These are phyloP conservation scores for Aspergillus sp. DNA, from an alignment of 2,329 filamentous ascomycete genomes.

Conservation along the genomic window DNA sequence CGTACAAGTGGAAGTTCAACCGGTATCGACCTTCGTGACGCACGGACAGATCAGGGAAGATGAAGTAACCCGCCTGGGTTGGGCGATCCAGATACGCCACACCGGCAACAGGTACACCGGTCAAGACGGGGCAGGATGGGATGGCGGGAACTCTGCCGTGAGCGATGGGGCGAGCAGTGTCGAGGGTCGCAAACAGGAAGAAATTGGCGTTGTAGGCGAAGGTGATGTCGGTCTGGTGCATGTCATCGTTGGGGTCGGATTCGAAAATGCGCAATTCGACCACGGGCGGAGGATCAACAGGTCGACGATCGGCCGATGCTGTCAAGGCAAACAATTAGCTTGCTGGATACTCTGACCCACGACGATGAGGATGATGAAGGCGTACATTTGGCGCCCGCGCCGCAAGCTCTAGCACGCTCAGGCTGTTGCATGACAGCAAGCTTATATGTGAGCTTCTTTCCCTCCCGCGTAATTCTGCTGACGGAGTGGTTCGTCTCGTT, in stretches of 20 bases:
- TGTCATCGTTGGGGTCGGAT: constrained; percentile 49
- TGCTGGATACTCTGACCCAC: background rate
- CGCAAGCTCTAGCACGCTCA: constrained; percentile 88
- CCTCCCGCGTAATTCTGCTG: constrained; percentile 64
- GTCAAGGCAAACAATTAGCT: constrained; percentile 1
- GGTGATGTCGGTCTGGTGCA: constrained; percentile 66
- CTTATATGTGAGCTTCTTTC: constrained; percentile 73
- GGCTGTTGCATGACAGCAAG: constrained; percentile 90
- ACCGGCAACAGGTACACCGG: constrained; percentile 88
- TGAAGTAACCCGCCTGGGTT: constrained; percentile 76
- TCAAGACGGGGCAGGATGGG: constrained; percentile 76
- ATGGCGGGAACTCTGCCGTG: constrained; percentile 68
- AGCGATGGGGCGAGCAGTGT: constrained; percentile 77
- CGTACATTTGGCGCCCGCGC: constrained; percentile 91
- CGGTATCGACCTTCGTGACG: constrained; percentile 90
- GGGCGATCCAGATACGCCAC: constrained; percentile 95
- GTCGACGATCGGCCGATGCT: constrained; percentile 83
- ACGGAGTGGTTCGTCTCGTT: constrained; percentile 54
- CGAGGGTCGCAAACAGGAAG: constrained; percentile 90
- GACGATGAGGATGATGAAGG: background rate
- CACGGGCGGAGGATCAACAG: constrained; percentile 91
- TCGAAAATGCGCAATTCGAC: constrained; percentile 86
- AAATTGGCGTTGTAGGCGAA: constrained; percentile 95
- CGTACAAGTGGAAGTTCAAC: constrained; percentile 88
- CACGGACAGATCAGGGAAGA: constrained; percentile 94